Base-by-base conservation (phyloP, 805 yeast species). In the Metschnikowia dekortorum region DNA sequence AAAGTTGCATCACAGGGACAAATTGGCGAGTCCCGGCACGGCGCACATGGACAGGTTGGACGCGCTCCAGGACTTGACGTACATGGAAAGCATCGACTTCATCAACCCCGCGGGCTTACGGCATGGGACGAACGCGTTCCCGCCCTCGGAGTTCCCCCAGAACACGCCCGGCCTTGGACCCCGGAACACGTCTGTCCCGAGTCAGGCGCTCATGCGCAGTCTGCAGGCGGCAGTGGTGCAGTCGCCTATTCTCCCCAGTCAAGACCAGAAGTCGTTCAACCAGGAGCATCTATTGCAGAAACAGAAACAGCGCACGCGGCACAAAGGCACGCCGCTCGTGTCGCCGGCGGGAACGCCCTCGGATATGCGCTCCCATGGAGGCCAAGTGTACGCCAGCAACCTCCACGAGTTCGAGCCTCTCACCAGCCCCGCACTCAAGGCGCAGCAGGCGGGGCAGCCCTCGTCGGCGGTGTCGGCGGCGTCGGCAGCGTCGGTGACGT, bases 281-380 rank as follows among this genome's bases (percentile, higher is more conserved):
- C 67, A 69, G 50, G 75, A 72, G 54, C 77, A 73, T 56, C 69
- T 61, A 47, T 67, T 59, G 52, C 76, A 73, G 48, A 68, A 68
- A 48, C 68, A 66, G 44, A 51, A 53, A n/a, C 55, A 50, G 36
- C 51, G 52, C 33, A 26, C 50, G 10, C 52, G 60, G 22, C 64
- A 51, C 31, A 62, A 52, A 41, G 37, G 48, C 34, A 87, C 94
- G 1, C 94, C 95, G 0, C 71, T 87, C 53, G 80, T 84, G 1
- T 84, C 91, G 2, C 95, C 95, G 0, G 84, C 87, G 8, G 85
- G 82, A 13, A 81, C 89, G 2, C 89, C 89, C 1, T 58, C 76
- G 59, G 89, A 78, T 18, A 55, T 60, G 34, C 66, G 61, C 39
- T 63, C 61, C 44, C 18, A 51, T 37, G 59, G 59, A 49, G 56